Conservation (phyloP, 225 moss, liverwort and hornwort genomes). For the Antitrichia curtipendula region DNA sequence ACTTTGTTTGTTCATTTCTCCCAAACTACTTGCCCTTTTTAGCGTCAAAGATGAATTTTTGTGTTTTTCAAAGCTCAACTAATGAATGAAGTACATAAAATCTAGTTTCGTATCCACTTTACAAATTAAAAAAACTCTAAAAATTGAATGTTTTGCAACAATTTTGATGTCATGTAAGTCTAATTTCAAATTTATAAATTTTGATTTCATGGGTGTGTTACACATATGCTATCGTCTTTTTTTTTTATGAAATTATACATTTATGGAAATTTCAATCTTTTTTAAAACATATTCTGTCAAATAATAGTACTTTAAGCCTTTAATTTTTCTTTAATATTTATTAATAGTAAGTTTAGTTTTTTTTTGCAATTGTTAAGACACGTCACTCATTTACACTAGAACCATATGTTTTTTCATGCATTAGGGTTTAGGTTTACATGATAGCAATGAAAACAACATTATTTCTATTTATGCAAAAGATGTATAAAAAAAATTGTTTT, state of each 20-base stretch:
- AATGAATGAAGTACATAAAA: background rate
- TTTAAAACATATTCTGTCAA: accelerated
- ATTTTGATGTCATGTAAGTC: background rate
- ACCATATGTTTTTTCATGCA: background rate
- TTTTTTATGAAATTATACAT: background rate
- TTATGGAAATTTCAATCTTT: background rate
- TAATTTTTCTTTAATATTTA: background rate
- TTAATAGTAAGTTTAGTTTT: background rate
- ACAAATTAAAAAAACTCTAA: background rate
- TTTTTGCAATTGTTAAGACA: background rate
- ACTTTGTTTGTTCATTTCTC: too few relatives aligned
- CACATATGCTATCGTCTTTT: background rate
- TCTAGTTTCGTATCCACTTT: background rate
- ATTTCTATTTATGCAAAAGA: background rate
- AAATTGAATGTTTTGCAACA: background rate
- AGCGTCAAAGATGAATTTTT: accelerated
- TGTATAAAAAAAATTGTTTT: too few relatives aligned
- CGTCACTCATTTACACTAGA: background rate
- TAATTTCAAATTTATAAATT: too few relatives aligned
- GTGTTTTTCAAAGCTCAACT: background rate
- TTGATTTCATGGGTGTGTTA: too few relatives aligned
- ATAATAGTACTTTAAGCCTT: background rate
- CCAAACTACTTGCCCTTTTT: accelerated
- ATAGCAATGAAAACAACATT: background rate
- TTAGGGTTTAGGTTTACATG: background rate